phyloP scores from a whole-genome alignment of 805 yeast species.

The Debaryomyces castellii region DNA sequence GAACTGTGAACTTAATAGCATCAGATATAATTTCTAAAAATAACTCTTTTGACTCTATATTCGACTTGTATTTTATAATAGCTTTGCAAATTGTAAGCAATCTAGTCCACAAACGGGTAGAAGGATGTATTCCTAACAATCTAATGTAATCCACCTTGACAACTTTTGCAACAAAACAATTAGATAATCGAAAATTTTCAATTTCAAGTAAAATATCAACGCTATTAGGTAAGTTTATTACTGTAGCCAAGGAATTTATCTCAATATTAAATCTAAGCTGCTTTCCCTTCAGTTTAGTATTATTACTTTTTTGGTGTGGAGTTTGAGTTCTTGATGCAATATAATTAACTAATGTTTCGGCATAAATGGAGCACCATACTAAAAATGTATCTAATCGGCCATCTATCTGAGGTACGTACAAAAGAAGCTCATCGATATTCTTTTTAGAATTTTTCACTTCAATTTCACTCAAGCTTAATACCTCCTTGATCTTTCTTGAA shows the following conservation, averaged over 20 bases:
- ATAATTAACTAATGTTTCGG: conserved; percentile 28
- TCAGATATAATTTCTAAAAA: conserved; percentile 24
- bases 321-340: conserved; percentile 30
- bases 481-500: conserved; percentile 30
- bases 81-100: conserved; percentile 31
- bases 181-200: conserved; percentile 27
- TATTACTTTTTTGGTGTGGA: conserved; percentile 26
- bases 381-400: conserved; percentile 40
- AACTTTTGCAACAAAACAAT: conserved; percentile 25
- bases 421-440: conserved; percentile 25
- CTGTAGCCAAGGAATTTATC: conserved; percentile 37
- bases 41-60: conserved; percentile 10
- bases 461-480: conserved; percentile 27
- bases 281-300: conserved; percentile 10
- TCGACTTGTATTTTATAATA: conserved; percentile 12
- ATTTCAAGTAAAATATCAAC: conserved; percentile 49
- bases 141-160: conserved; percentile 36
- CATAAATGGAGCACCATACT: conserved; percentile 42
- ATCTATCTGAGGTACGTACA: conserved; percentile 35
- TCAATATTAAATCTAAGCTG: conserved; percentile 25
- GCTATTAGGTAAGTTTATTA: conserved; percentile 44
- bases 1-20: conserved; percentile 55
- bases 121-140: conserved; percentile 51
- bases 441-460: conserved; percentile 22
- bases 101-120: conserved; percentile 41